Percentiles rank a stretch among this genome's conserved stretches.
Evolutionary conservation across 106 monocot genomes (phyloP).

Genomic region (Allium cepa): DNA sequence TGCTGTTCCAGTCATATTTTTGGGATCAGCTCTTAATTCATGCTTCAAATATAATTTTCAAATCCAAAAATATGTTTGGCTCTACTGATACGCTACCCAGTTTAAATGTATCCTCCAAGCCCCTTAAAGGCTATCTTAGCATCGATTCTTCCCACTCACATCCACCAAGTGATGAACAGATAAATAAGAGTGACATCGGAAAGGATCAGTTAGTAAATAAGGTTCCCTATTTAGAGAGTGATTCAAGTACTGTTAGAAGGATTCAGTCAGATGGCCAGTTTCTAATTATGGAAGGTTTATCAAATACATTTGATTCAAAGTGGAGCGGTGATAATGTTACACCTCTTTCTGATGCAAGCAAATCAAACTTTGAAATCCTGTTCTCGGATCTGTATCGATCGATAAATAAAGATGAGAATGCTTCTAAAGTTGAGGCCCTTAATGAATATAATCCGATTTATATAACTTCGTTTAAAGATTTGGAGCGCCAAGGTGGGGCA

Average conservation of each 20-base stretch:
- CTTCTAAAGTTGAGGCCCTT: conserved; percentile 21
- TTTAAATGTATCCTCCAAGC: conserved; percentile 15
- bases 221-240: conserved; percentile 12
- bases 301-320: conserved; percentile 66
- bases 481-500: conserved; percentile 33
- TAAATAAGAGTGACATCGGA: conserved; percentile 13
- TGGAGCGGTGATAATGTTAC: conserved; percentile 67
- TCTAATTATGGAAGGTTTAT: conserved; percentile 34
- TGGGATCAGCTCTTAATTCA: conserved; percentile 69
- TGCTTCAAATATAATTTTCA: conserved; percentile 23
- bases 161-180: conserved; percentile 14
- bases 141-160: conserved; percentile 9
- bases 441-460: conserved; percentile 53
- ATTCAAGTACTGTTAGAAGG: conserved; percentile 22
- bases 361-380: conserved; percentile 36
- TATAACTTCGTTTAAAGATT: conserved; percentile 37
- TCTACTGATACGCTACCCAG: conserved; percentile 23
- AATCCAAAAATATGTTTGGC: conserved; percentile 20
- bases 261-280: conserved; percentile 65
- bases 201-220: conserved; percentile 21
- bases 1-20: conserved; percentile 58
- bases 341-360: conserved; percentile 16
- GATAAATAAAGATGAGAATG: conserved; percentile 34
- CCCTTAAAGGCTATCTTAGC: conserved; percentile 8
- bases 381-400: conserved; percentile 39